Evolutionary conservation across 2,329 filamentous ascomycete species (phyloP), one percentile per base, ranked within the genome.

Genomic region (Cytospora paraplurivora): DNA sequence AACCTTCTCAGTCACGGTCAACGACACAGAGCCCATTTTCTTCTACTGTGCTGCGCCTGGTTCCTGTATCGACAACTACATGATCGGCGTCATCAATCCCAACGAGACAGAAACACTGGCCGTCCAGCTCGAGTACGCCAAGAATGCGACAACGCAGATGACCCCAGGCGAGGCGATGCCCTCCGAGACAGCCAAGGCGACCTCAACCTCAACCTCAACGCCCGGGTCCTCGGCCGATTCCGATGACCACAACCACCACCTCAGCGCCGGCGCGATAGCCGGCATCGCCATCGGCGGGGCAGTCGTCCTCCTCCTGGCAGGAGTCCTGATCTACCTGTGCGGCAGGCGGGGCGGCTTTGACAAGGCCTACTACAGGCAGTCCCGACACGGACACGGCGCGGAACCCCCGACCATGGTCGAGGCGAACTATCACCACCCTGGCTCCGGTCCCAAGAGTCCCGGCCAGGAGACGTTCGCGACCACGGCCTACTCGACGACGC

Each of bases 61-160:
- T 0, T 90, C 88, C 1, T 94, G 91, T 70, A 79, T 81, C 3
- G 73, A 76, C 3, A 82, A 88, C 51, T 81, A 85, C 27, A 94
- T 94, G 90, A 82, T 94, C 17, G 90, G 90, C 3, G 88, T 85
- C 1, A 88, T 94, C 68, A 94, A 93, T 70, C 83, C 88, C 7
- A 87, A 85, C 68, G 60, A 72, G 7, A 83, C 79, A 0, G 75
- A 79, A 62, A 82, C 81, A 0, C 76, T 82, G 49, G 75, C 78
- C 8, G 68, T 73, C 7, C 85, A 87, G 71, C 76, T 80, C 32
- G 68, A 76, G 27, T 78, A 74, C 35, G 82, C 83, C 3, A 69
- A 78, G 27, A 77, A 79, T 53, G 77, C 82, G 4, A 81, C 80
- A 13, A 79, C 79, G 63, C 81, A 85, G 70, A 75, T 88, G 11